phyloP scores from a whole-genome alignment of 805 yeast genomes.

The Metschnikowia santaceciliae region DNA sequence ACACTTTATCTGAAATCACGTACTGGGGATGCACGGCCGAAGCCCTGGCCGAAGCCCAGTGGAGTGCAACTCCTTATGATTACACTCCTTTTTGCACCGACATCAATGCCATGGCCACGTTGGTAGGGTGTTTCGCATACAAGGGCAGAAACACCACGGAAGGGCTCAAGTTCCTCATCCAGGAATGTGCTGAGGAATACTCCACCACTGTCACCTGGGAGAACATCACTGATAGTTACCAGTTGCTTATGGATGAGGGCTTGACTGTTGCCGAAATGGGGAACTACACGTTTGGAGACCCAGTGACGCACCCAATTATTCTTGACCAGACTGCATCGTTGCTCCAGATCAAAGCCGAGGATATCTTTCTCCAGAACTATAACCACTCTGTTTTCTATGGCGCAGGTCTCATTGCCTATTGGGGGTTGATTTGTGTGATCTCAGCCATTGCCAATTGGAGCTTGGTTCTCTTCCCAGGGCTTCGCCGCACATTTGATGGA shows the following conservation, averaged over 20 bases:
- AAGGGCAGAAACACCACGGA: conserved; percentile 6
- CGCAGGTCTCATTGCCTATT: conserved; percentile 43
- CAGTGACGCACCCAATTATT: conserved; percentile 22
- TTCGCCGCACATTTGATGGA: conserved; percentile 28
- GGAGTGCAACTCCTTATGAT: conserved; percentile 5
- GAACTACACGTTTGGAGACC: conserved; percentile 15
- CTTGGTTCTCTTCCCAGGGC: conserved; percentile 35
- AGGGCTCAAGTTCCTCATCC: conserved; percentile 4
- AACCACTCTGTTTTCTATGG: conserved; percentile 36
- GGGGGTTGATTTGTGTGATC: conserved; percentile 43
- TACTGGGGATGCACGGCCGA: conserved; percentile 12
- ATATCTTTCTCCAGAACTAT: conserved; percentile 35
- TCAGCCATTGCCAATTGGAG: conserved; percentile 43
- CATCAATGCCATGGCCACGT: conserved; percentile 13
- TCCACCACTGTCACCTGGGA: conserved; percentile 6
- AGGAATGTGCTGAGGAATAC: conserved; percentile 7
- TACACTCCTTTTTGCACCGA: conserved; percentile 10
- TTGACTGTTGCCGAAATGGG: conserved; percentile 8
- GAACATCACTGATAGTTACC: conserved; percentile 11
- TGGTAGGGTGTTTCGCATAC: conserved; percentile 10
- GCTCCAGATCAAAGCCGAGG: conserved; percentile 20
- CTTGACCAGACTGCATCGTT: conserved; percentile 9
- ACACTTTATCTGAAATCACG: conserved; percentile 8
- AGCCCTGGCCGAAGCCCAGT: conserved; percentile 5
- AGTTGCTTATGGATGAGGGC: conserved; percentile 6